Base-by-base conservation (phyloP, 2,329 filamentous ascomycete species). In the Zasmidium citrigriseum region DNA sequence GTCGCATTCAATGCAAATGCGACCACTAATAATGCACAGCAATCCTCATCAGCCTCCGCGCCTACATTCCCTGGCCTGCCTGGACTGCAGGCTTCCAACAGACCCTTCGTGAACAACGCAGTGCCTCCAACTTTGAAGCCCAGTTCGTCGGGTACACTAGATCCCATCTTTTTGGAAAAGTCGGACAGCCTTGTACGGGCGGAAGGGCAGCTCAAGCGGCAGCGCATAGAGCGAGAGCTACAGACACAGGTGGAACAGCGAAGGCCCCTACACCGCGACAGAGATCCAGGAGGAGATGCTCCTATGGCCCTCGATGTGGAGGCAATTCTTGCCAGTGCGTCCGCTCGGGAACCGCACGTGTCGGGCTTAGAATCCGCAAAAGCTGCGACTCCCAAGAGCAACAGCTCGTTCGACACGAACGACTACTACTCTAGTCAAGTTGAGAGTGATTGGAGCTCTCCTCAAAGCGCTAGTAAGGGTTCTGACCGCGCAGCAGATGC, bases 341-440 rank as follows among this genome's bases (percentile, higher is more conserved):
- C 93, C 70, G 64, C 79, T 91, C 67, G 90, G 91, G 71, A 86
- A 88, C 74, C 86, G 86, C 64, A 65, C 56, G 81, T 87, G 66
- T 84, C 88, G 69, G 82, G 84, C 70, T 79, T 84, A 63, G 76
- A 76, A 62, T 73, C 76, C 59, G 79, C 80, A 80, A 80, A 87
- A 75, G 81, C 80, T 58, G 86, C 86, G 73, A 69, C 64, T 59
- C 59, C 62, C 49, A n/a, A n/a, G n/a, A n/a, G n/a, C n/a, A n/a
- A n/a, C n/a, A 89, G 93, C 75, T 95, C 91, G 34, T 90, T 92
- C 78, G 92, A 97, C 77, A 89, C 96, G 73, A 92, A 96, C 72
- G 95, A 92, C 44, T 96, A 96, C 76, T 97, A 98, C 80, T 97
- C 93, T 66, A 97, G 93, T 77, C 90, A 89, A 78, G 84, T 83